Evolutionary conservation across 768 basidiomycete genomes (phyloP).

Genomic region (Rhodotorula diobovata): DNA sequence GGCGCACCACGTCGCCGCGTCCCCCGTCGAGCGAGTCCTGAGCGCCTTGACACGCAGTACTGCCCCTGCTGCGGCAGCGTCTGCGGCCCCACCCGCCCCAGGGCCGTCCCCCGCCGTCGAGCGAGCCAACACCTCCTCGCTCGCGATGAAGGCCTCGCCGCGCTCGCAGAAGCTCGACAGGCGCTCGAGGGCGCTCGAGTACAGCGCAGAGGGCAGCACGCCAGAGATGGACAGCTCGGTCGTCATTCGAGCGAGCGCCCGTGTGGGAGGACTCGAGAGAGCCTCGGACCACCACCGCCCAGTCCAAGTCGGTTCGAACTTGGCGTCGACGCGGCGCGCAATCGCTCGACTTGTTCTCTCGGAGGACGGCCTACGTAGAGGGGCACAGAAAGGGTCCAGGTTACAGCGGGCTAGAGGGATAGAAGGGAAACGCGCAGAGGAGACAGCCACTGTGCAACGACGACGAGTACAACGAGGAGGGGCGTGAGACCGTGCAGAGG

Average conservation of each 20-base stretch:
- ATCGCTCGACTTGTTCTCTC: neutral
- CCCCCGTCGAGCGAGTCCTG: neutral
- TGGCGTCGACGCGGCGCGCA: neutral
- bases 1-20: constrained; percentile 13
- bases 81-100: neutral
- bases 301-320: no score
- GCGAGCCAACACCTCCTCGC: constrained; percentile 4
- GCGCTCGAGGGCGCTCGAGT: neutral
- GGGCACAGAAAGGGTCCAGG: neutral
- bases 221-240: constrained; percentile 26
- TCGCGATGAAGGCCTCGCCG: constrained; percentile 10
- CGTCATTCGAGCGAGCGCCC: neutral
- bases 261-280: neutral
- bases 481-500: neutral
- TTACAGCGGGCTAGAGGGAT: neutral
- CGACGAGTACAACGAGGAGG: neutral
- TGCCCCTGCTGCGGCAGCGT: neutral
- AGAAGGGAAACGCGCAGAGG: neutral
- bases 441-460: neutral
- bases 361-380: neutral
- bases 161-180: neutral
- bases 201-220: neutral
- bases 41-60: constrained; percentile 9
- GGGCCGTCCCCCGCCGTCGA: neutral
- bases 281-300: no score